Evolutionary conservation across 257 asterid species (phyloP).

Genomic region (Gynochthodes officinalis): DNA sequence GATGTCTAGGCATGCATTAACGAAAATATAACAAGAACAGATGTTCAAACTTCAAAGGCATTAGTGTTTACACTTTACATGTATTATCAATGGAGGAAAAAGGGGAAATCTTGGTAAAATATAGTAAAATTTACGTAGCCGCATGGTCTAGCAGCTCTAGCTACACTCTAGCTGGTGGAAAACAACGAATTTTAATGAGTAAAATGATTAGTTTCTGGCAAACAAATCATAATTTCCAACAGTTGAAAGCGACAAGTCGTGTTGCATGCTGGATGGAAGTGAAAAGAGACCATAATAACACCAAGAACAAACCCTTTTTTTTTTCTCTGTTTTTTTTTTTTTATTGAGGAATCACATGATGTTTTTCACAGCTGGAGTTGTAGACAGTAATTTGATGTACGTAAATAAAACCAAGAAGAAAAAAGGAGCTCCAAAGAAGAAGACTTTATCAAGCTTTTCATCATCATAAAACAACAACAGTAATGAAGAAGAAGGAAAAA

Average conservation of each 20-base stretch:
- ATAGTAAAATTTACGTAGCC: no score
- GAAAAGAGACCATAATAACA: constrained; percentile 11
- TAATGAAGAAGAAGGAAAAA: not conserved
- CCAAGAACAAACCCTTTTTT: not conserved
- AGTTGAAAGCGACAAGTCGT: constrained; percentile 34
- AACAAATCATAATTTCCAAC: constrained; percentile 18
- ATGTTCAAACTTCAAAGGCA: no score
- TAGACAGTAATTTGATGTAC: constrained; percentile 11
- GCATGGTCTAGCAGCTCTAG: no score
- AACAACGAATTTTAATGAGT: constrained; percentile 7
- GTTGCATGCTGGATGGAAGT: constrained; percentile 29
- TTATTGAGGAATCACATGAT: constrained; percentile 9
- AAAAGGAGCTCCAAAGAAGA: no score
- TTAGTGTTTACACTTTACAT: no score
- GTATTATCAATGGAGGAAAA: no score
- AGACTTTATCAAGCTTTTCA: constrained; percentile 11
- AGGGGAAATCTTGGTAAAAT: no score
- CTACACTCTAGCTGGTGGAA: not conserved
- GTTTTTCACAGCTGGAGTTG: constrained; percentile 14
- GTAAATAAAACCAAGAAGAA: not conserved
- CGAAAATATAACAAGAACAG: no score
- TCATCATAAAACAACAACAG: constrained; percentile 14
- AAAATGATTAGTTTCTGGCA: constrained; percentile 22
- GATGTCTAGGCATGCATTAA: no score
- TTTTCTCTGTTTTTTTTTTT: not conserved